Evolutionary conservation across 768 basidiomycete genomes (phyloP), one percentile per base, ranked within the genome.

Genomic region (Collybiopsis luxurians): DNA sequence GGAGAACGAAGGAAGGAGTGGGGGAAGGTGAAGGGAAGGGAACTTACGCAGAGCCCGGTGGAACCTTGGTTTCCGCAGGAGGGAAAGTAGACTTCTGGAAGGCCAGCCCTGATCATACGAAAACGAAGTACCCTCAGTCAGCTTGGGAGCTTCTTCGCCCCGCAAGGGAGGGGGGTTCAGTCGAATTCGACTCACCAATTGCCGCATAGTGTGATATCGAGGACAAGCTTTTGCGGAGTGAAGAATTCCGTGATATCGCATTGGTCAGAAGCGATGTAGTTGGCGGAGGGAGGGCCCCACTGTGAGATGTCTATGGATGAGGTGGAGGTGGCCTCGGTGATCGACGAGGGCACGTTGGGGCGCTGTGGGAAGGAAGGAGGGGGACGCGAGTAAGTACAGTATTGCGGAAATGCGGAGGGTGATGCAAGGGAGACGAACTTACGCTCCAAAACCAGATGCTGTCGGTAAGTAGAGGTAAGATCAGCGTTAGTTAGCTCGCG

Each of bases 191-290:
- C 30, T 49, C 19, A 76, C 78, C 74, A 78, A 27, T 63, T 57
- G 56, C 82, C 76, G 67, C 84, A 81, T 12, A 84, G 75, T 0
- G 82, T 82, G 62, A 83, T 83, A 60, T 80, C 77, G 5, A 84
- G 59, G 5, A 83, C 71, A 2, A 84, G 66, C 38, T 76, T 74
- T 64, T 83, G 81, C 3, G 74, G 71, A 21, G 71, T 63, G 57
- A 81, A 80, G 60, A 69, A 77, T 30, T 70, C 56, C 10, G 69
- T 66, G 23, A 79, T 76, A 57, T 79, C 69, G 62, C 79, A 79
- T 4, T 69, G 62, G 1, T 21, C 31, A 21, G 69, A 65, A 4
- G 73, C 64, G 0, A 74, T 75, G 54, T 71, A 79, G 58, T 67
- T 72, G 1, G 76, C 73, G 1, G 74, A 68, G 2, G 79, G 78